Evolutionary conservation across 176 grass and related monocot genomes (phyloP), one percentile per base, ranked within the genome.

Genomic region (Zea luxurians): DNA sequence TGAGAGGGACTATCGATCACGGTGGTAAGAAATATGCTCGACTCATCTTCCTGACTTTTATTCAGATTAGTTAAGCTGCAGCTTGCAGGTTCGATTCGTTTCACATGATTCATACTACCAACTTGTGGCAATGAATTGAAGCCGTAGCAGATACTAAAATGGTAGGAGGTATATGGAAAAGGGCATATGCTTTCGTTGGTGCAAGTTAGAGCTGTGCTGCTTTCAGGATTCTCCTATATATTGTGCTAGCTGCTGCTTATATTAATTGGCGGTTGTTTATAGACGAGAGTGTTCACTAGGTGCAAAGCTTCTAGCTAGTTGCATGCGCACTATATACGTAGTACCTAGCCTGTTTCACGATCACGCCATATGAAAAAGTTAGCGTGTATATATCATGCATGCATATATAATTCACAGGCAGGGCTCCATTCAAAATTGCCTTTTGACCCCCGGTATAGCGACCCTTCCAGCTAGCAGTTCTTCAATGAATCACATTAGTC

Each of bases 401-500:
- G 73, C 66, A 81, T 80, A 68, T 41, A 66, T 2, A 76, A 70
- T 62, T 65, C 27, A 42, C 27, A 42, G 47, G 40, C 42, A 64
- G 48, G 63, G 63, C 36, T 64, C 47, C 66, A 66, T 81, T 85
- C 60, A 49, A 45, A 37, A 20, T 16, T 8, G 41, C 66, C 35
- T 86, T 88, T 89, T 85, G 82, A 85, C 87, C 59, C 21, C 21
- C 18, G 16, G 48, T 72, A 85, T 67, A 85, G 78, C 71, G 82
- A 77, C 82, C 66, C 78, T 61, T 85, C 57, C 55, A 54, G 48
- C 48, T 60, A 78, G 64, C 71, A 55, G 82, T 57, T 70, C 48
- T 80, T 88, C 64, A 45, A 10, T 84, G 77, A 80, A 75, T 88
- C 76, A 55, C 47, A 47, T 68, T 80, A 55, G 63, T 73, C 76